These are phyloP conservation scores for Gastroboletus turbinatus DNA, from an alignment of 1,284 basidiomycete genomes.

Conservation along the genomic window DNA sequence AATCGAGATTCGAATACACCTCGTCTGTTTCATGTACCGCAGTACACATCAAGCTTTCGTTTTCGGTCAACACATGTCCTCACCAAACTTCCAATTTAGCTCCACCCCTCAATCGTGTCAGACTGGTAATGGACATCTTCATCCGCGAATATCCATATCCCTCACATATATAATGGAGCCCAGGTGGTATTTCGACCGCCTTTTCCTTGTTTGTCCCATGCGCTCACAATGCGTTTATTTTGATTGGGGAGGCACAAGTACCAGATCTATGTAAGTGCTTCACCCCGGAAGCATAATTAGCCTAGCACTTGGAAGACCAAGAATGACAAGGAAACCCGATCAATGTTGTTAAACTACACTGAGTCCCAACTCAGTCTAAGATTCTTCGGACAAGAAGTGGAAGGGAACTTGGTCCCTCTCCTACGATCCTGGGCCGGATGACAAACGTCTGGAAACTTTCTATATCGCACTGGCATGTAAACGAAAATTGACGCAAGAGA, in stretches of 20 bases:
- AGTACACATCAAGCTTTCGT: not conserved
- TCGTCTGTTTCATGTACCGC: not conserved
- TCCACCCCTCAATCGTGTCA: not conserved
- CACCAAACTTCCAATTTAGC: not conserved
- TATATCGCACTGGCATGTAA: conserved; percentile 47
- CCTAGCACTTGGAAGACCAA: not conserved
- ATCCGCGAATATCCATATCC: not conserved
- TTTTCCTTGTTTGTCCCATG: not conserved
- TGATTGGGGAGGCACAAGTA: not conserved
- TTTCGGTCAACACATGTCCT: not conserved
- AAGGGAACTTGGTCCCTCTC: conserved; percentile 51
- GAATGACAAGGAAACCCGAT: not conserved
- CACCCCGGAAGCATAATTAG: not conserved
- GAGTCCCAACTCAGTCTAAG: conserved; percentile 15
- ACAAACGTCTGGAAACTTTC: conserved; percentile 64
- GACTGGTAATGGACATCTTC: not conserved
- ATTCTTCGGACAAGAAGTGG: conserved; percentile 47
- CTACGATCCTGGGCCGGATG: conserved; percentile 53
- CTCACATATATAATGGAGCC: not conserved
- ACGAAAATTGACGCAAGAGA: conserved; percentile 52
- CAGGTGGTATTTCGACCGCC: not conserved
- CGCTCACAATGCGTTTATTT: not conserved
- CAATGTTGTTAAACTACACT: not conserved
- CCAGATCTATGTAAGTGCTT: not conserved
- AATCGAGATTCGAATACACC: too few species aligned